A percentile compares a stretch with the other conserved stretches of the same genome.
These are phyloP conservation scores for Phlyctochytrium planicorne DNA, from an alignment of 192 early-diverging fungal genomes.

Conservation along the genomic window DNA sequence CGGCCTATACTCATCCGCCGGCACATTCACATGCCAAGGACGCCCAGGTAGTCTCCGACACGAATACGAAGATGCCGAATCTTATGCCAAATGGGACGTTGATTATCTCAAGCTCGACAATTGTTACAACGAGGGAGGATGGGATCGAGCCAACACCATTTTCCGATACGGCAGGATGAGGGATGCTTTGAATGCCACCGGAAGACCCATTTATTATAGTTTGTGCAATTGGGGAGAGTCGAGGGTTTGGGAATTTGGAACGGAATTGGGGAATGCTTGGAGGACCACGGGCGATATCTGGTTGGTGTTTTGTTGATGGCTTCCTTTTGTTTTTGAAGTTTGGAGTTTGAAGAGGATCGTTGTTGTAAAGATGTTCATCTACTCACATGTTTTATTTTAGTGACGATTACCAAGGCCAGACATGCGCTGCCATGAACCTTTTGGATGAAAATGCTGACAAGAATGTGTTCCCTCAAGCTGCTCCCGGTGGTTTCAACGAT, in stretches of 20 bases:
- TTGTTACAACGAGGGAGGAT: slow-evolving; percentile 45
- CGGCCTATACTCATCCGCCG: slow-evolving; percentile 45
- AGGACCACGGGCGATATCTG: slow-evolving; percentile 30
- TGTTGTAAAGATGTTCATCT: background rate
- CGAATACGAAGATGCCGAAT: slow-evolving; percentile 46
- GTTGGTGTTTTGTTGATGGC: too few relatives aligned
- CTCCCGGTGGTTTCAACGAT: slow-evolving; percentile 52
- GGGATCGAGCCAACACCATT: slow-evolving; percentile 13
- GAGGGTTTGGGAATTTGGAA: slow-evolving; percentile 40
- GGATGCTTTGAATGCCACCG: slow-evolving; percentile 48
- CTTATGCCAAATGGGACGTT: slow-evolving; percentile 54
- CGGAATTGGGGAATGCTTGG: slow-evolving; percentile 40
- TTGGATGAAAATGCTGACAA: slow-evolving; percentile 24
- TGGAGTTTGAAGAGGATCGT: background rate
- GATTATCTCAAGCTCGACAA: slow-evolving; percentile 68
- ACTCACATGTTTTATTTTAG: slow-evolving; percentile 4
- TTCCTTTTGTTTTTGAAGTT: background rate
- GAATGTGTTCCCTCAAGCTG: slow-evolving; percentile 12
- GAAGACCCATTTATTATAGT: slow-evolving; percentile 44
- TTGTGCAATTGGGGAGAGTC: slow-evolving; percentile 54
- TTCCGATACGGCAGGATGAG: slow-evolving; percentile 34
- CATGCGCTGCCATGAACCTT: slow-evolving; percentile 33
- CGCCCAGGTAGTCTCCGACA: slow-evolving; percentile 47
- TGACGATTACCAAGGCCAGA: slow-evolving; percentile 9
- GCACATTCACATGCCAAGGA: slow-evolving; percentile 52